Conservation (phyloP, 805 yeast genomes). For the Kluyveromyces aestuarii region DNA sequence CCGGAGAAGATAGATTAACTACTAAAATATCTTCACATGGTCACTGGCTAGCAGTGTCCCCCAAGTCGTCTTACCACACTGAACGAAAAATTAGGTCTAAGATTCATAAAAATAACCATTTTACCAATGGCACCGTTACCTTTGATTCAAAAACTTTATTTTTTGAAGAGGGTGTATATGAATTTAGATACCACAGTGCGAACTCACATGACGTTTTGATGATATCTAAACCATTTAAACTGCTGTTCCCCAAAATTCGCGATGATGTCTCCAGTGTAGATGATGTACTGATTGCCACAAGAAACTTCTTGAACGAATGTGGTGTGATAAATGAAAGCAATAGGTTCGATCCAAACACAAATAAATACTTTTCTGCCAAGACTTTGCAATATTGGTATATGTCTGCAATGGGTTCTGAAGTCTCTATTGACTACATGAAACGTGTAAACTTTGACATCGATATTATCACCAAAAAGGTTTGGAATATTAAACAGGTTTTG, state of each 20-base stretch:
- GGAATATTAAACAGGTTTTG: slow-evolving; percentile 21
- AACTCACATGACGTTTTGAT: slow-evolving; percentile 62
- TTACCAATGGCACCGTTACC: slow-evolving; percentile 36
- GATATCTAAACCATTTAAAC: slow-evolving; percentile 58
- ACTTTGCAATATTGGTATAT: slow-evolving; percentile 25
- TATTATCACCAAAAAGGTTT: slow-evolving; percentile 19
- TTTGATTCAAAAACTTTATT: slow-evolving; percentile 42
- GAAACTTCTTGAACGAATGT: slow-evolving; percentile 20
- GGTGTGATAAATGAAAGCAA: slow-evolving; percentile 19
- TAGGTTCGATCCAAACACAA: slow-evolving; percentile 12
- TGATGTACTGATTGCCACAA: slow-evolving; percentile 24
- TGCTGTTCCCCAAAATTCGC: slow-evolving; percentile 34
- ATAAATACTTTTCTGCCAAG: slow-evolving; percentile 16
- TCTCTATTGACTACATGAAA: slow-evolving; percentile 26
- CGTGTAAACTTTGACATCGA: slow-evolving; percentile 24
- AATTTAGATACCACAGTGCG: slow-evolving; percentile 60
- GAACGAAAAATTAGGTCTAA: slow-evolving; percentile 2
- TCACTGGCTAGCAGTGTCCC: slow-evolving; percentile 49
- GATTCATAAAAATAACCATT: slow-evolving; percentile 9
- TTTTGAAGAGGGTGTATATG: slow-evolving; percentile 66
- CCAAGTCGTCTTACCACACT: slow-evolving; percentile 20
- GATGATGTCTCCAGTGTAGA: slow-evolving; percentile 11
- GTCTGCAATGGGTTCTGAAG: slow-evolving; percentile 28
- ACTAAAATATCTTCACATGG: slow-evolving; percentile 57
- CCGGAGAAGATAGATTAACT: slow-evolving; percentile 43